These are phyloP conservation scores for Colletotrichum incanum DNA, from an alignment of 2,329 filamentous ascomycete genomes.

Conservation along the genomic window DNA sequence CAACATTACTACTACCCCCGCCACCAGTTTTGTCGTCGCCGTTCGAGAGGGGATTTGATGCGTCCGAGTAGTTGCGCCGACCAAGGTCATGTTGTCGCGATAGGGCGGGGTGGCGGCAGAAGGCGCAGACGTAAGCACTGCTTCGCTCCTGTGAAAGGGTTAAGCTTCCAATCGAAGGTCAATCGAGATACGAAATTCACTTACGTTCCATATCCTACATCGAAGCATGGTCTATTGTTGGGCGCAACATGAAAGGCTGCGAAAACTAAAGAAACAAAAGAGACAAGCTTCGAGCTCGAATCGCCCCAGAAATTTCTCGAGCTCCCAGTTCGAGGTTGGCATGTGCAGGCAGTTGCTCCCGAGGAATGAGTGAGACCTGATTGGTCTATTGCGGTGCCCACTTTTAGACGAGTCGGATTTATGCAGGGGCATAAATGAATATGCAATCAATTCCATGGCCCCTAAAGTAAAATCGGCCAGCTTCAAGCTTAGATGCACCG, in stretches of 20 bases:
- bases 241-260: constrained; percentile 36
- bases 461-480: constrained; percentile 22
- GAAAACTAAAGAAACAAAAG: constrained; percentile 15
- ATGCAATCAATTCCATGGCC: constrained; percentile 14
- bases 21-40: not conserved
- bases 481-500: constrained; percentile 16
- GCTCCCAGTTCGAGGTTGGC: constrained; percentile 18
- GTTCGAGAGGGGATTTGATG: constrained; percentile 17
- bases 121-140: constrained; percentile 59
- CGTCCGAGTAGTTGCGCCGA: constrained; percentile 39
- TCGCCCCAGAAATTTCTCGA: constrained; percentile 31
- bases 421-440: constrained; percentile 25
- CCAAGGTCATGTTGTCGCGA: constrained; percentile 20
- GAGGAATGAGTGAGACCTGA: not conserved
- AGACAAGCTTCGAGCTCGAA: not conserved
- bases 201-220: constrained; percentile 59
- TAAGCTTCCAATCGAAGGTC: not conserved
- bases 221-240: constrained; percentile 57
- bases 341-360: not conserved
- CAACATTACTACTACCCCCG: not conserved
- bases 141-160: constrained; percentile 51
- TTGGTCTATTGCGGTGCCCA: constrained; percentile 19
- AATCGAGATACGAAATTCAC: constrained; percentile 12
- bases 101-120: constrained; percentile 52
- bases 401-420: not conserved